Conservation (phyloP, 192 early-diverging fungal species). For the Chytriomyces confervae region DNA sequence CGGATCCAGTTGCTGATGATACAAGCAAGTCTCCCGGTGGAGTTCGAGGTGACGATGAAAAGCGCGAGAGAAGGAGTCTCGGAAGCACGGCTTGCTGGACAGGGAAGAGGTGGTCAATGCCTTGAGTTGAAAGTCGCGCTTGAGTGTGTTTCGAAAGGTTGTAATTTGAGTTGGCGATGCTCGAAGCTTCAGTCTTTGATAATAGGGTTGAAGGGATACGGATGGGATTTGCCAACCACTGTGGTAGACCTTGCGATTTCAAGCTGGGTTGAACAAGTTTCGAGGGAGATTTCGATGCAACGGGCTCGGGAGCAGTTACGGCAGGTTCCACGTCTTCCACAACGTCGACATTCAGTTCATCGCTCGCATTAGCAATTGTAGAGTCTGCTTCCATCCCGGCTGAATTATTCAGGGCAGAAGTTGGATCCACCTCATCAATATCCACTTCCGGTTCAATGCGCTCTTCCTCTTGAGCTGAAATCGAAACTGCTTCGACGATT, state of each 20-base stretch:
- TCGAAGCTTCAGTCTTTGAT: constrained; percentile 44
- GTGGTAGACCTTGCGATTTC: constrained; percentile 75
- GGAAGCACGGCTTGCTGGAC: constrained; percentile 90
- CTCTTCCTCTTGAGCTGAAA: not conserved
- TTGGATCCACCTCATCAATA: too few species aligned
- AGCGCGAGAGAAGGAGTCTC: constrained; percentile 68
- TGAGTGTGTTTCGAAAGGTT: constrained; percentile 61
- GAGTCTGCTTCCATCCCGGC: too few species aligned
- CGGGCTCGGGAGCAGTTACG: not conserved
- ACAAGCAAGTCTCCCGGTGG: constrained; percentile 90
- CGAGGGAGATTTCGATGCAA: not conserved
- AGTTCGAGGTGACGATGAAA: constrained; percentile 68
- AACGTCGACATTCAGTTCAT: too few species aligned
- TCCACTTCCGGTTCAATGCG: too few species aligned
- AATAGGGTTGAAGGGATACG: constrained; percentile 64
- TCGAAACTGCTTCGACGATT: not conserved
- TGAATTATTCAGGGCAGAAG: too few species aligned
- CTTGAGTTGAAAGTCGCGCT: constrained; percentile 62
- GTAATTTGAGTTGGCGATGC: constrained; percentile 54
- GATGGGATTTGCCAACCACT: constrained; percentile 86
- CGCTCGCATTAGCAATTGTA: too few species aligned
- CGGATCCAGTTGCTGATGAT: constrained; percentile 93
- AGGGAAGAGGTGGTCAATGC: constrained; percentile 80
- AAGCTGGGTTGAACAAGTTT: not conserved
- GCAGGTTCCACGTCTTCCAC: not conserved